These are phyloP conservation scores for barrel medic (Medicago truncatula) DNA, from an alignment of 306 rosid genomes.

Conservation along the genomic window MtrunA17r5.0-ANR NC_053049.1:35856001-35856500, in stretches of 20 bases:
- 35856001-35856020: no score
- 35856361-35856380: conserved; percentile 41
- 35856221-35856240: conserved; percentile 51
- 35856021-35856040: no score
- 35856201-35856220: conserved; percentile 54
- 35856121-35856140: conserved; percentile 67
- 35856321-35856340: conserved; percentile 36
- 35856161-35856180: conserved; percentile 32
- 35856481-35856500: conserved; percentile 17
- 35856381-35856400: conserved; percentile 29
- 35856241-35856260: conserved; percentile 53
- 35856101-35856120: conserved; percentile 41
- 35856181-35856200: conserved; percentile 51
- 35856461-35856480: neutral
- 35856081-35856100: conserved; percentile 56
- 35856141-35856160: conserved; percentile 62
- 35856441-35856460: conserved; percentile 13
- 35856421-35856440: conserved; percentile 18
- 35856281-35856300: conserved; percentile 48
- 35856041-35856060: neutral
- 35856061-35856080: conserved; percentile 60
- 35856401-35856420: conserved; percentile 48
- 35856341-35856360: conserved; percentile 37
- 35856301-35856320: conserved; percentile 52
- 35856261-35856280: conserved; percentile 62